phyloP scores from a whole-genome alignment of 2,329 filamentous ascomycete species.

The Beauveria brongniartii region DNA sequence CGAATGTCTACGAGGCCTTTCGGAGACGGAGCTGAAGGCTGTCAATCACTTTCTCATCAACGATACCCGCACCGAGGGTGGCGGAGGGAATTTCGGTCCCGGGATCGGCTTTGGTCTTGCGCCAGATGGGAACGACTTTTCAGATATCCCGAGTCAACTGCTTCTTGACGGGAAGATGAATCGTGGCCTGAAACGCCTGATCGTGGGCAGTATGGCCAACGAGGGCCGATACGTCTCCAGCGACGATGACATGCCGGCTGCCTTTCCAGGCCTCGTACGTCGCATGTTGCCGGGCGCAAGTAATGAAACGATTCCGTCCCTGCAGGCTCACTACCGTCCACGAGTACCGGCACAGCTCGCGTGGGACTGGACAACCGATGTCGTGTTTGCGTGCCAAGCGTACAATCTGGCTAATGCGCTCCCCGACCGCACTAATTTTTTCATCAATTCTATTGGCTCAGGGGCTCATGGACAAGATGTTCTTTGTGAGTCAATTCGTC shows the following conservation, averaged over 20 bases:
- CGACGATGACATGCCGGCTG: slow-evolving; percentile 12
- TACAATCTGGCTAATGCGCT: slow-evolving; percentile 14
- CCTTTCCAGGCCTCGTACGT: slow-evolving; percentile 12
- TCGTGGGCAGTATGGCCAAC: slow-evolving; percentile 13
- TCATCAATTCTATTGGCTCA: slow-evolving; percentile 13
- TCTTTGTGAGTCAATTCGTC: slow-evolving; percentile 7
- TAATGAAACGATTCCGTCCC: slow-evolving; percentile 6
- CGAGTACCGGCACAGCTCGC: slow-evolving; percentile 13
- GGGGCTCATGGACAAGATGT: slow-evolving; percentile 14
- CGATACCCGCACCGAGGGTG: slow-evolving; percentile 10
- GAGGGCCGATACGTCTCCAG: slow-evolving; percentile 13
- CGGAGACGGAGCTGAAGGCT: slow-evolving; percentile 7
- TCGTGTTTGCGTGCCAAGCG: slow-evolving; percentile 17
- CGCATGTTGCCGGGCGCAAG: slow-evolving; percentile 12
- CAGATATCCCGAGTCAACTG: slow-evolving; percentile 13
- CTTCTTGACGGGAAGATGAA: slow-evolving; percentile 8
- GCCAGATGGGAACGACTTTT: slow-evolving; percentile 14
- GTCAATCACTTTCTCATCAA: slow-evolving; percentile 15
- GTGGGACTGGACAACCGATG: slow-evolving; percentile 19
- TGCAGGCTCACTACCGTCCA: slow-evolving; percentile 12
- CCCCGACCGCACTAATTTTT: slow-evolving; percentile 6
- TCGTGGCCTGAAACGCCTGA: slow-evolving; percentile 7
- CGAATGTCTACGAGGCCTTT: slow-evolving; percentile 10
- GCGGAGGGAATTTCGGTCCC: slow-evolving; percentile 17
- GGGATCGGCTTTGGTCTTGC: slow-evolving; percentile 15